These are phyloP conservation scores for Trypanosoma vivax DNA, from an alignment of 208 protist genomes.

Conservation along the genomic window DNA sequence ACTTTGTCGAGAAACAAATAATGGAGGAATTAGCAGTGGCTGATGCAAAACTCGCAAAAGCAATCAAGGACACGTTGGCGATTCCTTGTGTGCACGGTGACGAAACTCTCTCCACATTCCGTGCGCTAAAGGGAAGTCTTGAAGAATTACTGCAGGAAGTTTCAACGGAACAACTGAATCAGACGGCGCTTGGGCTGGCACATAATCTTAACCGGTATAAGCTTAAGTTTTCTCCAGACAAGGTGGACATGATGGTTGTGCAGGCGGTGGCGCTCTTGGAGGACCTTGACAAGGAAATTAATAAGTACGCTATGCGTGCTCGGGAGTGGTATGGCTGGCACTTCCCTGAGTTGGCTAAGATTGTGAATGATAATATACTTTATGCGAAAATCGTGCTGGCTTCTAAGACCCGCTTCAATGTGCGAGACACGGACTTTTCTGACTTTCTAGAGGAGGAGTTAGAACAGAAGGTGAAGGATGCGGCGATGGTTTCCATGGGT, in stretches of 20 bases:
- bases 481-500: slow-evolving; percentile 98
- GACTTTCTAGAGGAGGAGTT: slow-evolving; percentile 95
- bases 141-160: slow-evolving; percentile 83
- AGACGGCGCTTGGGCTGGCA: slow-evolving; percentile 97
- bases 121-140: slow-evolving; percentile 93
- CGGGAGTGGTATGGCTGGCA: slow-evolving; percentile 99
- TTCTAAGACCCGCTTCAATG: slow-evolving; percentile 90
- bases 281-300: slow-evolving; percentile 99
- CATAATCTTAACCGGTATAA: slow-evolving; percentile 99
- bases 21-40: slow-evolving; percentile 91
- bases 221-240: slow-evolving; percentile 99
- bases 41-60: slow-evolving; percentile 93
- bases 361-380: slow-evolving; percentile 95
- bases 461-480: slow-evolving; percentile 91
- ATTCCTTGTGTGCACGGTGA: slow-evolving; percentile 92
- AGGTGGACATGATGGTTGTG: slow-evolving; percentile 99
- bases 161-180: slow-evolving; percentile 85
- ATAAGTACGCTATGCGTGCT: slow-evolving; percentile 99
- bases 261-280: slow-evolving; percentile 99
- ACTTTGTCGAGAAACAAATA: slow-evolving; percentile 89
- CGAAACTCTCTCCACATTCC: slow-evolving; percentile 90
- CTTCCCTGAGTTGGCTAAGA: slow-evolving; percentile 98
- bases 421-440: slow-evolving; percentile 88
- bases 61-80: slow-evolving; percentile 95
- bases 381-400: slow-evolving; percentile 94